Evolutionary conservation across 1,139 yeast species (phyloP), one percentile per base, ranked within the genome.

Genomic region (Yamadazyma aaseri): DNA sequence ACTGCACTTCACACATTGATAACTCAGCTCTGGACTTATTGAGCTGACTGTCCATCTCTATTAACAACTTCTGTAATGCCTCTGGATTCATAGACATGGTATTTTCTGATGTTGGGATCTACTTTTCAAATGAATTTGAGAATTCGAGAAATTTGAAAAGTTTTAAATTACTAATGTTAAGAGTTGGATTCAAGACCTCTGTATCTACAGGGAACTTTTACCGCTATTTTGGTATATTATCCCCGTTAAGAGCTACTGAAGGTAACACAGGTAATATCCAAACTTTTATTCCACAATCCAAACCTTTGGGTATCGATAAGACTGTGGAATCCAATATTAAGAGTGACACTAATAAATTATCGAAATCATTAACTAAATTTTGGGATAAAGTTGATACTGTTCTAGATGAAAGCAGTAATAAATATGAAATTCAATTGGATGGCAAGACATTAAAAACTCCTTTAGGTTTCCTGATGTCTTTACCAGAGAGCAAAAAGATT

Each of bases 381-480:
- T 92, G 97, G 97, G 86, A 84, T 40, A 75, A 79, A 37, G 95
- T 87, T 7, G 72, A 70, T 17, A 66, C 85, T 10, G 47, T 58
- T 17, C 51, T 44, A 44, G 51, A 60, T 36, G 49, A 51, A 2
- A 47, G 53, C 4, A 52, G 56, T 4, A 52, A 54, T 11, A 42
- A 62, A n/a, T 64, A 65, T 40, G 74, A 71, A 20, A 68, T 92
- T 18, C 79, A 79, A 41, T 63, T 92, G 29, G 97, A 86, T 50
- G 71, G 75, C 0, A 85, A 83, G 55, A 74, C 95, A 0, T 65
- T 92, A 44, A 82, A 81, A 53, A 90, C 98, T 1, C 96, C 97
- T 0, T 61, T 81, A 33, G 97, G 97, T 1, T 71, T 79, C 53
- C 73, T 77, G 10, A 58, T 92, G 38, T 62, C 76, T 2, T 61